Evolutionary conservation across 1,284 basidiomycete species (phyloP), one percentile per base, ranked within the genome.

Genomic region (Mycena sp.): DNA sequence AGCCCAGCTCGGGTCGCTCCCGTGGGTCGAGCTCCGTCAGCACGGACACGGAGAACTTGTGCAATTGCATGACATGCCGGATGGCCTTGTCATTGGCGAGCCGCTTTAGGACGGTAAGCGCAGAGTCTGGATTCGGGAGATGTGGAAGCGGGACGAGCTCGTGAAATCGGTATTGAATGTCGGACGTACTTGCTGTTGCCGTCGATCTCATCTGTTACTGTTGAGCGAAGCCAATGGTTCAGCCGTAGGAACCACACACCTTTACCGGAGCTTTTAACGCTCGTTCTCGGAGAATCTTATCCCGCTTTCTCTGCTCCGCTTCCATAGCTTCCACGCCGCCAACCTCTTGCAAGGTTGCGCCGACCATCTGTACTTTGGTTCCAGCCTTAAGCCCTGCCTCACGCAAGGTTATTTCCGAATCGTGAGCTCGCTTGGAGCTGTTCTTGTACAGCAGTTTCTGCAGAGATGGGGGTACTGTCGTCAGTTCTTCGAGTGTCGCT

Each of bases 391-490:
- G 69, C 14, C 90, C 90, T 1, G 83, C 83, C 48, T 85, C 77
- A 0, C 69, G 52, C 4, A 92, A 67, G 0, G 85, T 84, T 10
- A 74, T 76, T 28, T 77, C 74, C 5, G 77, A 73, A 3, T 77
- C 72, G 19, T 72, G 69, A 0, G 69, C 50, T 1, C 71, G 66
- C 25, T 74, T 72, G 0, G 85, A 88, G 80, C 87, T 91, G 30
- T 90, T 90, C 73, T 87, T 90, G 77, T 84, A 89, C 3, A 92
- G 73, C 38, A 92, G 78, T 71, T 92, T 93, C 78, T 93, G 90
- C 49, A 87, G 77, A 5, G 79, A 72, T 6, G 85, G 80, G 0
- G 89, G 88, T 9, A 92, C 86, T 21, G 80, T 79, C 1, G 89
- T 92, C 35, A 90, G 80, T 64, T 87, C 83, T 71, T 89, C 84